Evolutionary conservation across 768 basidiomycete species (phyloP), one percentile per base, ranked within the genome.

Genomic region (Lentinula detonsa): DNA sequence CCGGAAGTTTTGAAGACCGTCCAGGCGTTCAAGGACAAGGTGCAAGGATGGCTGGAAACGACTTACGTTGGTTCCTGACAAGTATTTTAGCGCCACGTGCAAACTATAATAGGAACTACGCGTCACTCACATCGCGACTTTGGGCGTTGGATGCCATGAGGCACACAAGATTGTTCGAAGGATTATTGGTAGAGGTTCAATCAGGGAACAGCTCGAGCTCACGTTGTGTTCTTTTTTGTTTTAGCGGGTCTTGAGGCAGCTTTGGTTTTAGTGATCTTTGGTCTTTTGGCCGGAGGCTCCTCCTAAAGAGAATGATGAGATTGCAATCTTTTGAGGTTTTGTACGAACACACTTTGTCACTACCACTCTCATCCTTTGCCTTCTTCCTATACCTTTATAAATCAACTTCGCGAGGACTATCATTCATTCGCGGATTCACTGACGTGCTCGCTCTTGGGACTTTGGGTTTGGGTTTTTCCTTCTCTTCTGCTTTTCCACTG

Each of bases 51-150:
- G 57, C 11, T 28, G 49, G 45, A 52, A 39, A 60, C 59, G 37
- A 49, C 59, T 51, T 49, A 60, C 49, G 48, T 52, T 60, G 59
- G 39, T 18, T 60, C 59, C 59, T 60, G 50, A 51, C n/a, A 39
- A 43, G 35, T 28, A 52, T n/a, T n/a, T 60, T 34, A 52, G 50
- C 35, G 34, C 45, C 59, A 49, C 48, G 59, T 46, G 48, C 28
- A 58, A 28, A 42, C 37, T 11, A 45, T 28, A 46, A 35, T 39
- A 28, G 50, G 59, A 60, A 60, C 33, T 52, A 52, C 59, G 48
- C 49, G 50, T 51, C 23, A 60, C 50, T 51, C 50, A 60, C 59
- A 21, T 60, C 50, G 50, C 49, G 59, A 60, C 59, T 60, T n/a
- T 46, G 16, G 28, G 15, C 51, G 33, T 59, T n/a, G 34, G 18